These are phyloP conservation scores for Ulota crispa DNA, from an alignment of 225 moss, liverwort and hornwort genomes.

Conservation along the genomic window DNA sequence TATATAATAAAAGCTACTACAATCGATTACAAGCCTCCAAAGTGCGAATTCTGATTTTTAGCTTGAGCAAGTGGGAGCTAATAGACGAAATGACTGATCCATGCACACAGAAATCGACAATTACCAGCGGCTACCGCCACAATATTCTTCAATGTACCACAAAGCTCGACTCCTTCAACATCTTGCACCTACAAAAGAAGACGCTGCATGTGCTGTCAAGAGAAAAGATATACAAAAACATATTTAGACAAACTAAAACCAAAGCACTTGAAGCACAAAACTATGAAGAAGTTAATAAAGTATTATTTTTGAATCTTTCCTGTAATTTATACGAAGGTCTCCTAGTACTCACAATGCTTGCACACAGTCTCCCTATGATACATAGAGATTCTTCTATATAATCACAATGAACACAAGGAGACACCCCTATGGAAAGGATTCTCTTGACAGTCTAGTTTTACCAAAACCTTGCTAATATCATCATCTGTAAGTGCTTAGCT, in stretches of 20 bases:
- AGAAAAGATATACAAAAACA: background rate
- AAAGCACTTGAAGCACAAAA: background rate
- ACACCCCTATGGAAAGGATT: background rate
- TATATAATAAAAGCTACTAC: background rate
- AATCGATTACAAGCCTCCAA: background rate
- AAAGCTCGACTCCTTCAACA: slow-evolving; percentile 79
- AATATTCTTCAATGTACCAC: slow-evolving; percentile 73
- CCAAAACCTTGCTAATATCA: background rate
- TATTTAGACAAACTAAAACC: background rate
- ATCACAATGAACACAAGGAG: background rate
- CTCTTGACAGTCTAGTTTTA: background rate
- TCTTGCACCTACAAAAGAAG: slow-evolving; percentile 59
- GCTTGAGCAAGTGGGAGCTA: background rate
- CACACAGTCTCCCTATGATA: background rate
- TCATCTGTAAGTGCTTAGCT: background rate
- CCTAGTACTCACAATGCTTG: background rate
- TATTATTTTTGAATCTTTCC: background rate
- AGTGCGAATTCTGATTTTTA: background rate
- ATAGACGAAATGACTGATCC: background rate
- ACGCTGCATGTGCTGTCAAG: background rate
- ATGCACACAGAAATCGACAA: background rate
- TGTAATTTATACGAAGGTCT: background rate
- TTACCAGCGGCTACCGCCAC: slow-evolving; percentile 77
- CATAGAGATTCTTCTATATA: background rate
- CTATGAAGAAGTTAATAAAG: background rate